phyloP scores from a whole-genome alignment of 495 filamentous ascomycete species.

The Xylaria acuta region DNA sequence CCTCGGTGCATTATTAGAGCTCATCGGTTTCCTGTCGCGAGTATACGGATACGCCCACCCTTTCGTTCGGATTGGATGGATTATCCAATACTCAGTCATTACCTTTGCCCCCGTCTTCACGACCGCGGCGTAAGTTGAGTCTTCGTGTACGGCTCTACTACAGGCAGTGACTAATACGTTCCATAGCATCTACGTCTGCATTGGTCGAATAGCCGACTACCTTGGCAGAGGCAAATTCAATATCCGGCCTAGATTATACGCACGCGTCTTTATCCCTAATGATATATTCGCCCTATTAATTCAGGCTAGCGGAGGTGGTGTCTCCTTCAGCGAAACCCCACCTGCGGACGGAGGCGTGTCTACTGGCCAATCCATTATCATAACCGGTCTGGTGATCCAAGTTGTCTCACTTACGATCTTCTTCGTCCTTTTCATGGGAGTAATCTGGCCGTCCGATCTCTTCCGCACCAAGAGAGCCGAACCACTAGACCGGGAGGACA shows the following conservation, averaged over 20 bases:
- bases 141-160: not conserved
- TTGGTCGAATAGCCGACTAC: constrained; percentile 25
- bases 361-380: constrained; percentile 20
- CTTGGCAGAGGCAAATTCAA: constrained; percentile 29
- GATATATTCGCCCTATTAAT: constrained; percentile 26
- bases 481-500: constrained; percentile 1
- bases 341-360: constrained; percentile 15
- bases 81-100: constrained; percentile 25
- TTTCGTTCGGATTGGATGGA: constrained; percentile 25
- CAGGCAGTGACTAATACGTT: not conserved
- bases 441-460: constrained; percentile 16
- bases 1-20: constrained; percentile 23
- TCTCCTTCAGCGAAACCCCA: constrained; percentile 21
- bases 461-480: not conserved
- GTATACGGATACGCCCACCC: constrained; percentile 23
- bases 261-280: constrained; percentile 30
- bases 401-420: constrained; percentile 25
- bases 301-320: constrained; percentile 24
- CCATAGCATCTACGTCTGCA: constrained; percentile 27
- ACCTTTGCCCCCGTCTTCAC: constrained; percentile 31
- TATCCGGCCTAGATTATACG: constrained; percentile 26
- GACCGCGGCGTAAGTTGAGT: constrained; percentile 27
- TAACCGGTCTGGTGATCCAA: constrained; percentile 24
- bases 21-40: constrained; percentile 22
- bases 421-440: constrained; percentile 21